phyloP scores from a whole-genome alignment of 2,329 filamentous ascomycete genomes.

The Colletotrichum sp. region DNA sequence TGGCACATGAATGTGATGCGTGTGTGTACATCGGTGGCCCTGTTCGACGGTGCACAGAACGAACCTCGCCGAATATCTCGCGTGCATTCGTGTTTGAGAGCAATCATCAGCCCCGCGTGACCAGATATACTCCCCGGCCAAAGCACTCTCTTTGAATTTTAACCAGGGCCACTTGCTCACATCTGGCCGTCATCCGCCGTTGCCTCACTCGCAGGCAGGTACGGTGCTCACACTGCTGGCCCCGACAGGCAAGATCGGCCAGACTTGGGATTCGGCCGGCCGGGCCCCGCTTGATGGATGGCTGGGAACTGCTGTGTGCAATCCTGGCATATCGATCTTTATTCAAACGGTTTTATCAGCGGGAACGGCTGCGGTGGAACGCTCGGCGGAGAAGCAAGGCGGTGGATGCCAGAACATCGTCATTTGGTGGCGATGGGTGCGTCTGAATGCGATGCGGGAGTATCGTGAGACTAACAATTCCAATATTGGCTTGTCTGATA shows the following conservation, averaged over 20 bases:
- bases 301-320: neutral
- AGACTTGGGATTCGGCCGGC: neutral
- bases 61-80: neutral
- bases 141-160: neutral
- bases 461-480: neutral
- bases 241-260: neutral
- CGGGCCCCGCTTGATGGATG: neutral
- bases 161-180: neutral
- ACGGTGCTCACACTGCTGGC: neutral
- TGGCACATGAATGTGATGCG: neutral
- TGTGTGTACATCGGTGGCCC: neutral
- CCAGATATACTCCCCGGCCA: neutral
- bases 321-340: conserved; percentile 11
- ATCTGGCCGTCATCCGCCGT: neutral
- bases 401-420: neutral
- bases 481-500: neutral
- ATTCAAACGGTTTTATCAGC: neutral
- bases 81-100: neutral
- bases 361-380: conserved; percentile 1
- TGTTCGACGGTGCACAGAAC: neutral
- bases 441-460: neutral
- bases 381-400: neutral
- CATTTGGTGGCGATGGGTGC: neutral
- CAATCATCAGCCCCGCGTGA: neutral
- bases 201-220: neutral